phyloP scores from a whole-genome alignment of 2,329 filamentous ascomycete species.

The Alternaria brassicae region DNA sequence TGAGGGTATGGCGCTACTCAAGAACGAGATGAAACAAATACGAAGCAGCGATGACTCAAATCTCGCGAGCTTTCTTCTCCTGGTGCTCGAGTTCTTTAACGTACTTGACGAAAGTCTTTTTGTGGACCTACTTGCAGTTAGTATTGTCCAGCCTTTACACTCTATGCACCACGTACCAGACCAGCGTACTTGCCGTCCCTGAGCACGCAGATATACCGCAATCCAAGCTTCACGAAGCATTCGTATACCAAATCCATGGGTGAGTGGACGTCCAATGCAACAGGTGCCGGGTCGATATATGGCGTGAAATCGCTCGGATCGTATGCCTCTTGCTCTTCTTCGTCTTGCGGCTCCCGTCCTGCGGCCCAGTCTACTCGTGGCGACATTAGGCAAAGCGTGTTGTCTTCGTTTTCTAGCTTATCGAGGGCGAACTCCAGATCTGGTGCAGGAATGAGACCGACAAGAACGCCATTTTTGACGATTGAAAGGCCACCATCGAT shows the following conservation, averaged over 20 bases:
- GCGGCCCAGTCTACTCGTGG: constrained; percentile 60
- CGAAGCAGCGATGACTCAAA: neutral
- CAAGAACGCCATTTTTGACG: constrained; percentile 76
- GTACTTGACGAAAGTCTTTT: constrained; percentile 96
- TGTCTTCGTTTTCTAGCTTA: constrained; percentile 76
- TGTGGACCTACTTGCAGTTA: constrained; percentile 70
- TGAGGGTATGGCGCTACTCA: constrained; percentile 4
- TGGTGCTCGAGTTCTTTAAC: constrained; percentile 79
- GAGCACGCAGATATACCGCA: constrained; percentile 91
- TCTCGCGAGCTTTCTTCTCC: constrained; percentile 31
- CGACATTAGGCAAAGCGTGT: constrained; percentile 82
- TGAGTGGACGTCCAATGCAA: constrained; percentile 85
- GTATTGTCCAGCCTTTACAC: neutral
- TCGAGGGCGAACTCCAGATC: constrained; percentile 94
- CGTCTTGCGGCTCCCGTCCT: constrained; percentile 60
- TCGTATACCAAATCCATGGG: constrained; percentile 97
- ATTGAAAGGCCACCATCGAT: constrained; percentile 92
- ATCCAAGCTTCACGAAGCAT: constrained; percentile 90
- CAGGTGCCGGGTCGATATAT: constrained; percentile 89
- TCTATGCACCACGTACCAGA: constrained; percentile 66
- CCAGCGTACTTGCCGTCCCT: constrained; percentile 85
- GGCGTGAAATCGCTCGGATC: constrained; percentile 82
- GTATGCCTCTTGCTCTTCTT: constrained; percentile 58
- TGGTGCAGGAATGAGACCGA: constrained; percentile 90
- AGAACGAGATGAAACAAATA: neutral